Evolutionary conservation across 1,284 basidiomycete genomes (phyloP).

Genomic region (Ganoderma boninense): DNA sequence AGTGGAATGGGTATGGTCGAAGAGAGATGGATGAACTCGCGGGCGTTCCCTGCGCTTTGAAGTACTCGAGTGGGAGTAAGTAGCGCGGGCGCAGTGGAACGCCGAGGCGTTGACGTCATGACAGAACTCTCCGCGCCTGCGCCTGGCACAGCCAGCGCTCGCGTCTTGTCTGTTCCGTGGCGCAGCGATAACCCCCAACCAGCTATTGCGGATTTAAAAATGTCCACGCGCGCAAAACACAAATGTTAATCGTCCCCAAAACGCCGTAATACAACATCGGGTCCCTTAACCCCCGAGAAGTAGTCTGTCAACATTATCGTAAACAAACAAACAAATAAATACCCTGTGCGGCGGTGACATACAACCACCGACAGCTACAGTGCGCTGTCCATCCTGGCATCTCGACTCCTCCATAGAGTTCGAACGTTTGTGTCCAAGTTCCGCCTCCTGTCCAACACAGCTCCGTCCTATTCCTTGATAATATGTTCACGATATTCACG

Average conservation of each 20-base stretch:
- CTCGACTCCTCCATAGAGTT: neutral
- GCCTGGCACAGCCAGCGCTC: neutral
- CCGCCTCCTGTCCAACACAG: neutral
- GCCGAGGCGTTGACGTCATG: conserved; percentile 14
- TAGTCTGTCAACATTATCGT: neutral
- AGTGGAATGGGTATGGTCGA: neutral
- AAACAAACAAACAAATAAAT: conserved; percentile 6
- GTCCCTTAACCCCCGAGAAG: neutral
- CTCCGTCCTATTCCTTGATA: neutral
- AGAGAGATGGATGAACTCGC: conserved; percentile 1
- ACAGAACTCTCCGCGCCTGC: neutral
- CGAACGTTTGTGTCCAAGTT: neutral
- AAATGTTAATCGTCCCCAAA: neutral
- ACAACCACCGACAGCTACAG: neutral
- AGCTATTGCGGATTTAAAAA: conserved; percentile 9
- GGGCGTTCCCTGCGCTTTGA: neutral
- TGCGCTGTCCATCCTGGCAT: neutral
- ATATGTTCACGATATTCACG: neutral
- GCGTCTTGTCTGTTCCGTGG: neutral
- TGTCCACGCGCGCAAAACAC: conserved; percentile 4
- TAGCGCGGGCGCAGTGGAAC: neutral
- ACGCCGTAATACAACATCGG: conserved; percentile 6
- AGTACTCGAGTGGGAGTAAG: neutral
- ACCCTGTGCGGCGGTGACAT: neutral
- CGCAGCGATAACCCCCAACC: neutral